Evolutionary conservation across 1,284 basidiomycete genomes (phyloP).

Genomic region (Ganoderma lucidum): DNA sequence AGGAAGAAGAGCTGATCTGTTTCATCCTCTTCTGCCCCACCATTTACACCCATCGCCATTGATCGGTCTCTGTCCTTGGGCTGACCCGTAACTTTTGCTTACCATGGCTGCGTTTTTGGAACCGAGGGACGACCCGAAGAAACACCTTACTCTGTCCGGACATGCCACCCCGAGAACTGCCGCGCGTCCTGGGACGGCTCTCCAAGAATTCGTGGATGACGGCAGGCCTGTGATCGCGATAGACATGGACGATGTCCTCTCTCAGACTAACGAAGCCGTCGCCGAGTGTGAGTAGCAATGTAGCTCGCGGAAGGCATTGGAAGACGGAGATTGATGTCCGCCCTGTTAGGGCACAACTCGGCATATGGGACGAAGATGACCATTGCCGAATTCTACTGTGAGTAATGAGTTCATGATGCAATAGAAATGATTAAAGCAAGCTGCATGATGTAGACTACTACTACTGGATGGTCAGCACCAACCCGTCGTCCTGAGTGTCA

Average conservation of each 20-base stretch:
- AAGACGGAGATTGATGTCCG: slow-evolving; percentile 10
- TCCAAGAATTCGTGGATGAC: slow-evolving; percentile 25
- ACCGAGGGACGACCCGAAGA: slow-evolving; percentile 15
- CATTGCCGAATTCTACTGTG: slow-evolving; percentile 71
- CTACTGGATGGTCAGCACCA: slow-evolving; percentile 67
- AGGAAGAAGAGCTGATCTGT: neutral
- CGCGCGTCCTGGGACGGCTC: slow-evolving; percentile 24
- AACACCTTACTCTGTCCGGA: slow-evolving; percentile 24
- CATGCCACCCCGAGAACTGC: slow-evolving; percentile 27
- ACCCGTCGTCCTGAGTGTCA: slow-evolving; percentile 2
- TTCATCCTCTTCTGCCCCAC: neutral
- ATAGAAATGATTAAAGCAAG: neutral
- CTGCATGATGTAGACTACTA: slow-evolving; percentile 53
- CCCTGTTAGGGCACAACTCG: slow-evolving; percentile 73
- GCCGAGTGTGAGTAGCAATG: slow-evolving; percentile 61
- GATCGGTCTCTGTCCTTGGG: neutral
- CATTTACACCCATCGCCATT: neutral
- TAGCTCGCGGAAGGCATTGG: neutral
- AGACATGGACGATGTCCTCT: slow-evolving; percentile 82
- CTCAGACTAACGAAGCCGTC: slow-evolving; percentile 71
- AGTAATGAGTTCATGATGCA: slow-evolving; percentile 35
- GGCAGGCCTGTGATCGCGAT: slow-evolving; percentile 64
- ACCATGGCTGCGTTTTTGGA: slow-evolving; percentile 22
- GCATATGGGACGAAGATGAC: slow-evolving; percentile 61
- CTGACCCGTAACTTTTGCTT: neutral